These are phyloP conservation scores for Posidonia oceanica DNA, from an alignment of 116 monocot genomes.

Conservation along the genomic window DNA sequence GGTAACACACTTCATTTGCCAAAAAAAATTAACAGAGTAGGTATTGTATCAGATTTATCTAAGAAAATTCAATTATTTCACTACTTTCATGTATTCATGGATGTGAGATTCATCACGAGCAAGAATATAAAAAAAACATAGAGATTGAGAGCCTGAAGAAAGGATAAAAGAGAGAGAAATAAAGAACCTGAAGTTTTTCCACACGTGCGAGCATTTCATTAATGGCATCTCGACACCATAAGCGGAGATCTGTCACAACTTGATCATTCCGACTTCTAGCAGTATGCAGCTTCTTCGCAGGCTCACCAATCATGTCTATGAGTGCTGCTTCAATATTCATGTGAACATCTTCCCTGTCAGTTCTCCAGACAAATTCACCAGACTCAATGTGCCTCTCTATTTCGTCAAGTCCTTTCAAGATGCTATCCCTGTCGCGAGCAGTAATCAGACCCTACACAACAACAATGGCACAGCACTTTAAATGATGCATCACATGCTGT, in stretches of 20 bases:
- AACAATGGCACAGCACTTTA: neutral
- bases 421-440: constrained; percentile 43
- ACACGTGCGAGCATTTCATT: constrained; percentile 47
- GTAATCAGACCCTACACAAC: constrained; percentile 62
- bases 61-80: too few species aligned
- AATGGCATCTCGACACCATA: constrained; percentile 95
- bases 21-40: neutral
- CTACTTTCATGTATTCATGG: too few species aligned
- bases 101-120: too few species aligned
- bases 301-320: constrained; percentile 83
- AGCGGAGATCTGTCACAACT: constrained; percentile 76
- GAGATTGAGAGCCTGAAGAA: neutral
- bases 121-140: too few species aligned
- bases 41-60: too few species aligned
- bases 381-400: constrained; percentile 63
- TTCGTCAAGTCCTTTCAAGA: constrained; percentile 74
- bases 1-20: neutral
- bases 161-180: neutral
- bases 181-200: constrained; percentile 64
- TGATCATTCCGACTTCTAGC: constrained; percentile 97
- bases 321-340: constrained; percentile 98
- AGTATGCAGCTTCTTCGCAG: constrained; percentile 94
- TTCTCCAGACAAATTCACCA: constrained; percentile 75
- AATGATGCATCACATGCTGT: too few species aligned
- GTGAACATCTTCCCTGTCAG: constrained; percentile 90